Base-by-base conservation (phyloP, 129 eudicot species). In the Calendula officinalis region DNA sequence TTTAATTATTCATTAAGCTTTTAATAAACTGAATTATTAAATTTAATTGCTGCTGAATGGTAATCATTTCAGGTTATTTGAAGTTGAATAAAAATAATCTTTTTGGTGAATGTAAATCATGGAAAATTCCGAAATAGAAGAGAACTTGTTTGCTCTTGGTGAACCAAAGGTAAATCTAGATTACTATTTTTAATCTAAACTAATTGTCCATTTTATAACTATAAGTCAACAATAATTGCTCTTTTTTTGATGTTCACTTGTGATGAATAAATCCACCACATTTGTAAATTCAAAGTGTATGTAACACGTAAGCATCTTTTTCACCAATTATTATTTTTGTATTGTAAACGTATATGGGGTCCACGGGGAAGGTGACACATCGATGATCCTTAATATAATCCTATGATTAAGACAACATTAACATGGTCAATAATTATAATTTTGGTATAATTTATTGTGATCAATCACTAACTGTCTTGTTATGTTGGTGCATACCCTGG, bases 121-220 rank as follows among this genome's bases (percentile, higher is more conserved):
- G 99, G 97, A 86, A 49, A 72, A 39, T 69, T 66, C 83, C 36
- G 99, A 94, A 72, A 77, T 89, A 51, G 99, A 94, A 74, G 99
- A 94, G 63, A 78, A 64, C 69, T 68, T 94, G 51, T 68, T 79
- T 57, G 84, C 92, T 15, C 86, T 89, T 33, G 95, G 95, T 14
- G 99, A 94, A 75, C 92, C 99, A 48, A 89, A 94, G 99, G 99
- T 89, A 80, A 15, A 13, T 9, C 9, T 3, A 67, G 34, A 51
- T 12, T 42, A 58, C 15, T 22, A 3, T 27, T 10, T 58, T 34
- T 36, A n/a, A 59, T 12, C 2, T 60, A 49, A 49, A 40, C 2
- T 32, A 36, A 39, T 40, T 30, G 8, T 40, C 13, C 17, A 7
- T 44, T 6, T 50, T 45, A 22, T 17, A 8, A 50, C 66, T 51